Evolutionary conservation across 768 basidiomycete genomes (phyloP).

Genomic region (Trametes cinnabarina): DNA sequence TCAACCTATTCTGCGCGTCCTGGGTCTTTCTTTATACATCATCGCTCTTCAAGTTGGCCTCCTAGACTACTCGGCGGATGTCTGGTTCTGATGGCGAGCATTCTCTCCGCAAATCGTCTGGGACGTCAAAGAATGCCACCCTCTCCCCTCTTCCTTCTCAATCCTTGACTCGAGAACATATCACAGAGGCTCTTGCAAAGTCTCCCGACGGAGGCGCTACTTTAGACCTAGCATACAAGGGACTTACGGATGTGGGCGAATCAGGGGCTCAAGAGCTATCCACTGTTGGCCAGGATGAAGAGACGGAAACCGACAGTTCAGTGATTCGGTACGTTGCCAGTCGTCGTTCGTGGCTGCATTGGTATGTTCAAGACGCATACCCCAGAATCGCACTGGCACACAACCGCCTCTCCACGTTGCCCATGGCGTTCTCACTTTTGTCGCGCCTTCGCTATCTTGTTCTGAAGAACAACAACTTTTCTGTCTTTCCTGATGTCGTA

Average conservation of each 20-base stretch:
- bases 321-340: conserved; percentile 56
- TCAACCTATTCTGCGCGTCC: neutral
- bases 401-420: conserved; percentile 79
- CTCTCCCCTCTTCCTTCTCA: conserved; percentile 33
- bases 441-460: conserved; percentile 82
- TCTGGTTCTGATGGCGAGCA: conserved; percentile 22
- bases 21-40: neutral
- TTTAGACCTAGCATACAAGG: conserved; percentile 78
- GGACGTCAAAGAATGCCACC: conserved; percentile 18
- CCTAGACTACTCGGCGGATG: conserved; percentile 8
- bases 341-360: conserved; percentile 8
- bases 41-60: neutral
- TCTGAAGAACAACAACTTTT: conserved; percentile 80
- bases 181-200: conserved; percentile 59
- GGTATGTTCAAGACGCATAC: neutral
- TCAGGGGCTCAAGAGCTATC: conserved; percentile 78
- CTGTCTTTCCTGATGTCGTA: conserved; percentile 84
- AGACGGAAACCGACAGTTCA: conserved; percentile 45
- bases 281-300: conserved; percentile 48
- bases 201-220: conserved; percentile 82
- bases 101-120: conserved; percentile 15
- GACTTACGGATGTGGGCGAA: conserved; percentile 71
- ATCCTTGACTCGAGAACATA: conserved; percentile 53
- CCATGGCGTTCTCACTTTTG: conserved; percentile 68
- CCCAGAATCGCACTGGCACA: conserved; percentile 80